Evolutionary conservation across 2,329 filamentous ascomycete genomes (phyloP).

Genomic region (Pyricularia pennisetigena): DNA sequence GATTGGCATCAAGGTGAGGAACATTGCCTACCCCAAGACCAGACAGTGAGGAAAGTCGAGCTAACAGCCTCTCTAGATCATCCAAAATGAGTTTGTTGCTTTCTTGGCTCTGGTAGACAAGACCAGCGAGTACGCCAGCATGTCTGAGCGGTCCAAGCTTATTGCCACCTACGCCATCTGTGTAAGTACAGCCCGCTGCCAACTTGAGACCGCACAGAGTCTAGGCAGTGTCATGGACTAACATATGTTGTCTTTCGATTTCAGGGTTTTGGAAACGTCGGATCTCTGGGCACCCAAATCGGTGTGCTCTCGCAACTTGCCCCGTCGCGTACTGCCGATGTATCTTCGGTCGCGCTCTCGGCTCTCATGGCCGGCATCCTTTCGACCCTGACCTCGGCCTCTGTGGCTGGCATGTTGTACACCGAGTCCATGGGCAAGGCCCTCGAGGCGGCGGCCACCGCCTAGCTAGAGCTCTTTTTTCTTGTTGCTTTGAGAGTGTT

Average conservation of each 20-base stretch:
- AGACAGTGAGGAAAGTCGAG: neutral
- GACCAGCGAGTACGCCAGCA: conserved; percentile 40
- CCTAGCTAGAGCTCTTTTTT: neutral
- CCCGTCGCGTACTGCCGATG: conserved; percentile 62
- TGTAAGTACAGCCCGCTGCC: conserved; percentile 21
- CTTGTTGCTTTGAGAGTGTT: neutral
- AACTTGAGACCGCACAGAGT: neutral
- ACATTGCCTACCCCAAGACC: neutral
- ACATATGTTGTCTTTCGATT: conserved; percentile 12
- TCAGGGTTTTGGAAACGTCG: conserved; percentile 70
- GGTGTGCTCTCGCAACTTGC: conserved; percentile 78
- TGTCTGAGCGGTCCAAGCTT: conserved; percentile 62
- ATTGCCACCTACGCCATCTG: conserved; percentile 84
- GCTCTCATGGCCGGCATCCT: conserved; percentile 71
- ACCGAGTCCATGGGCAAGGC: conserved; percentile 2
- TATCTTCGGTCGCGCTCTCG: conserved; percentile 65
- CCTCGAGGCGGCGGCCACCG: neutral
- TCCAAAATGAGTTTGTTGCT: conserved; percentile 77
- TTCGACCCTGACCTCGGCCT: conserved; percentile 69
- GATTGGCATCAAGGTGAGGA: conserved; percentile 57
- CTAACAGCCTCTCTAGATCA: conserved; percentile 28
- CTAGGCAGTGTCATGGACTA: neutral
- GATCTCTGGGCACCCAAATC: conserved; percentile 81
- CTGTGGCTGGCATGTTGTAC: conserved; percentile 62
- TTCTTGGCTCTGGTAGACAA: conserved; percentile 44